These are phyloP conservation scores for Starmera pachycereana DNA, from an alignment of 805 yeast genomes.

Conservation along the genomic window DNA sequence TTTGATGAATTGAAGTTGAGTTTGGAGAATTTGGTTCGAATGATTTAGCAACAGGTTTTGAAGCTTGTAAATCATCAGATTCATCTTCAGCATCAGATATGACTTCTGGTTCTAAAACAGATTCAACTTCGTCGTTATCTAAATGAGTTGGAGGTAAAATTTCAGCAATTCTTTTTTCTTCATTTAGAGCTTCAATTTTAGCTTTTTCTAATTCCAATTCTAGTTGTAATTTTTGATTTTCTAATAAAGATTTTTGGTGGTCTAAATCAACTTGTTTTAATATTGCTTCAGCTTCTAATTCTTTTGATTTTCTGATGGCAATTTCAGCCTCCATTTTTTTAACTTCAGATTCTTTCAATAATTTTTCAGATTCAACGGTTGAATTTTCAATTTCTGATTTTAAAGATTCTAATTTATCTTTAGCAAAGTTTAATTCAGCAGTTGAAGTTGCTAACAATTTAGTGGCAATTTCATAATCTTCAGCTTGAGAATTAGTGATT, in stretches of 20 bases:
- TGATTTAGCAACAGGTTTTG: conserved; percentile 4
- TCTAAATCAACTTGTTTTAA: conserved; percentile 28
- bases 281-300: conserved; percentile 25
- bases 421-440: conserved; percentile 31
- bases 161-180: conserved; percentile 31
- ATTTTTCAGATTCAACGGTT: conserved; percentile 20
- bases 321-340: conserved; percentile 22
- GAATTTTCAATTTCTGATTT: conserved; percentile 22
- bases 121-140: conserved; percentile 15
- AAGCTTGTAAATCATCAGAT: neutral
- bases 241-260: conserved; percentile 25
- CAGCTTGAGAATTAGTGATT: conserved; percentile 32
- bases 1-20: neutral
- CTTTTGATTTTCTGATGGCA: conserved; percentile 24
- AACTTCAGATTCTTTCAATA: conserved; percentile 21
- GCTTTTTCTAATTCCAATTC: conserved; percentile 27
- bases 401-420: conserved; percentile 13
- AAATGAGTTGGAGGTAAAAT: conserved; percentile 22
- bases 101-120: conserved; percentile 7
- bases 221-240: conserved; percentile 23
- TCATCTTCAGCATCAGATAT: conserved; percentile 2
- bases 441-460: conserved; percentile 33
- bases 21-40: neutral
- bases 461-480: conserved; percentile 33
- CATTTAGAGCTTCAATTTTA: conserved; percentile 22